Conservation (phyloP, 345 rosid genomes). For the Eucalyptus marginata region DNA sequence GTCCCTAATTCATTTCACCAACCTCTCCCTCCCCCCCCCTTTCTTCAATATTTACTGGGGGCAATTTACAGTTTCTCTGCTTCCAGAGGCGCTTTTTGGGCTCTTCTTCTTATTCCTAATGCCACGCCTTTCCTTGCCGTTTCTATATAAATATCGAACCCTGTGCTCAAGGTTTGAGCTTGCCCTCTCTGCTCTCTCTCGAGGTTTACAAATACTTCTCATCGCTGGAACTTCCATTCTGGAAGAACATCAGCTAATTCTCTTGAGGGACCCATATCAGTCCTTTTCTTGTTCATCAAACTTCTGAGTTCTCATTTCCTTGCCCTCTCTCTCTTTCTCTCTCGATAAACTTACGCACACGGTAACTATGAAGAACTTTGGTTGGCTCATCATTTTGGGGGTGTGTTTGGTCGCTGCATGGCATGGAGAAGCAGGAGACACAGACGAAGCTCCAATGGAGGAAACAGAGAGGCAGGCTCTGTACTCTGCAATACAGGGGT, state of each 20-base stretch:
- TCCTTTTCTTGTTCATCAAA: neutral
- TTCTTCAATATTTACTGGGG: neutral
- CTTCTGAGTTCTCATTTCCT: neutral
- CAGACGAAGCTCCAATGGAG: slow-evolving; percentile 63
- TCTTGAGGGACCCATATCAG: slow-evolving; percentile 6
- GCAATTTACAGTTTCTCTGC: neutral
- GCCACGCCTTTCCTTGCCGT: neutral
- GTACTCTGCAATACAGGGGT: slow-evolving; percentile 70
- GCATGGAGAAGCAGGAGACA: slow-evolving; percentile 18
- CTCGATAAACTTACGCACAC: neutral
- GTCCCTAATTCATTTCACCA: neutral
- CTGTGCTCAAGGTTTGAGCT: neutral
- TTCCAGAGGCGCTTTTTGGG: neutral
- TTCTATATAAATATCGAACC: neutral
- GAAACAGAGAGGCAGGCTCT: slow-evolving; percentile 55
- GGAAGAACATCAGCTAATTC: neutral
- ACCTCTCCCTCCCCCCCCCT: neutral
- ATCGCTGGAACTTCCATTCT: neutral
- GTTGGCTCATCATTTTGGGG: neutral
- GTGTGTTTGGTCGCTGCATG: neutral
- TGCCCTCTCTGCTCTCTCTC: neutral
- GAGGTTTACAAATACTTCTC: neutral
- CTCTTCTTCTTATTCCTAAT: neutral
- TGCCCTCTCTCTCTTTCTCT: neutral
- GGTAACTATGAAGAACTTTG: neutral